Base-by-base conservation (phyloP, 2,329 filamentous ascomycete species). In the Pestalotiopsis sp. region DNA sequence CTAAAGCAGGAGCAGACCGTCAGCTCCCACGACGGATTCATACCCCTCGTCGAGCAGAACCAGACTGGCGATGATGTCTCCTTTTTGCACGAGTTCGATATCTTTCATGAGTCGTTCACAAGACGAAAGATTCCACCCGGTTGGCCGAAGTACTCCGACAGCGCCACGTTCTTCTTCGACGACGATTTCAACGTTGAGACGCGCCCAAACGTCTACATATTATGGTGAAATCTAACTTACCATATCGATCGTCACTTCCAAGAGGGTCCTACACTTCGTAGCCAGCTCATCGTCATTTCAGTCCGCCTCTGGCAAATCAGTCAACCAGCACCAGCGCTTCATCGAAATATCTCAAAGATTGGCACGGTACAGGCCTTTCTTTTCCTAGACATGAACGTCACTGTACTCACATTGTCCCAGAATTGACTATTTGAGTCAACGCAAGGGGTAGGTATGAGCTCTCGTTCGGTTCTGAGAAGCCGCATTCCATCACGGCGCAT, bases 181-280 rank as follows among this genome's bases (percentile, higher is more conserved):
- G 61, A 64, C 39, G 20, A 64, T n/a, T 64, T 64, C 49, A 39
- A 38, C 9, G 61, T 64, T 64, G 61, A 64, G 61, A 38, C 49
- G 39, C 45, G 41, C 61, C 39, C 45, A 13, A 17, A 23, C 0
- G 6, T 2, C 5, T 64, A 64, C 17, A 25, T 38, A 1, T 38
- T 49, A 23, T 52, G 59, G 59, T 62, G 1, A 62, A 7, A 20
- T 13, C 11, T 20, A 9, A 11, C 4, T 9, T 1, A 9, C 7
- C 20, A 17, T 52, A n/a, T 52, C 45, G 45, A 11, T 3, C 45
- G 45, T 52, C 31, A 36, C 31, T 36, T 36, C 31, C 2, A 36
- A 36, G 31, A 36, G 31, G 1, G 9, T 36, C 31, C 31, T 36
- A 36, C 31, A 2, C 7, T 9, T 36, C 7, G 31, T 36, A 36